These are phyloP conservation scores for Botrytis fragariae DNA, from an alignment of 2,329 filamentous ascomycete genomes.

Conservation along the genomic window DNA sequence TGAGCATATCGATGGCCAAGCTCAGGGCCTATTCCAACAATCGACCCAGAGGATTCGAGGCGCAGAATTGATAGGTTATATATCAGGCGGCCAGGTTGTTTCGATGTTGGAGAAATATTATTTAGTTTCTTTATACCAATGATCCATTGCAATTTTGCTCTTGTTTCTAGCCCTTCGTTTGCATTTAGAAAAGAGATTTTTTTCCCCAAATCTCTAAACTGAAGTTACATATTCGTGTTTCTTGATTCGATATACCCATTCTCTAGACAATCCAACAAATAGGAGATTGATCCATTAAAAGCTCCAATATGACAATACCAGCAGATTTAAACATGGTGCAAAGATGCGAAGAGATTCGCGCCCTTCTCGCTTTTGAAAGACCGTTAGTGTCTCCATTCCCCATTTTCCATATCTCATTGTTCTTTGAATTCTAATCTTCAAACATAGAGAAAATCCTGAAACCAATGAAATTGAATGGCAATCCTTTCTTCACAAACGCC, in stretches of 20 bases:
- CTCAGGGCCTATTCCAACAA: neutral
- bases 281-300: neutral
- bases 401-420: neutral
- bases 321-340: neutral
- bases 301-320: neutral
- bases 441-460: neutral
- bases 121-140: neutral
- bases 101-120: neutral
- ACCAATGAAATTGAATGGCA: neutral
- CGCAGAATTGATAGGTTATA: neutral
- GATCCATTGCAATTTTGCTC: neutral
- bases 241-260: neutral
- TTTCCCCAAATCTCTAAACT: neutral
- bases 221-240: neutral
- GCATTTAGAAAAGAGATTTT: neutral
- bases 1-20: neutral
- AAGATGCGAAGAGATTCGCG: neutral
- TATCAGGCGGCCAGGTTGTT: neutral
- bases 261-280: neutral
- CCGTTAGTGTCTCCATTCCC: neutral
- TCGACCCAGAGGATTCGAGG: neutral
- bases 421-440: neutral
- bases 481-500: neutral
- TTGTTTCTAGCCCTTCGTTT: neutral
- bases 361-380: neutral